Conservation (phyloP, 441 rosid genomes). For the Gossypium davidsonii region DNA sequence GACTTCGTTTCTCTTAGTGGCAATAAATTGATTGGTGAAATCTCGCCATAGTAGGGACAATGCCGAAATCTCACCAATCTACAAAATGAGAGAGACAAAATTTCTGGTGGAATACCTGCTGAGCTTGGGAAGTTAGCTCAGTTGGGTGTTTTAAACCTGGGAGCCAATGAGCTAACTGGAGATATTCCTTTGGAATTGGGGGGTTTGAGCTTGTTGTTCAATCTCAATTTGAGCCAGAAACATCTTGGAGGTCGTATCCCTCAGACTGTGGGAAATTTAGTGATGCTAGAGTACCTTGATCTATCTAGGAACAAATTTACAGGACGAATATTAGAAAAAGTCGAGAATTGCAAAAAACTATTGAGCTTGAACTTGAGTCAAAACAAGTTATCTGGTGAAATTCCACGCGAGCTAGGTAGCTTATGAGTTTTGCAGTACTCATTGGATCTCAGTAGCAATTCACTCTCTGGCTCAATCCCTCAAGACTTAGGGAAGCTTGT, state of each 20-base stretch:
- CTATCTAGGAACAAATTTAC: constrained; percentile 34
- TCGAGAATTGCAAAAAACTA: constrained; percentile 31
- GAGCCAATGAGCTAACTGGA: constrained; percentile 40
- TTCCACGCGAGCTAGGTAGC: constrained; percentile 37
- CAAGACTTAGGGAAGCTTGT: constrained; percentile 33
- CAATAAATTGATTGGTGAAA: too few relatives aligned
- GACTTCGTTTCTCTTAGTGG: too few relatives aligned
- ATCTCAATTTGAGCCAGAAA: constrained; percentile 44
- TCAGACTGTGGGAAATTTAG: constrained; percentile 5
- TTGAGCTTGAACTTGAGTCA: constrained; percentile 44
- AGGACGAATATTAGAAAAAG: constrained; percentile 33
- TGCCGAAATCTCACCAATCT: too few relatives aligned
- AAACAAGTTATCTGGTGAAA: constrained; percentile 39
- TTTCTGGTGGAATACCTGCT: constrained; percentile 10
- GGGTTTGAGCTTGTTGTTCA: neutral
- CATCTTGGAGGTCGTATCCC: constrained; percentile 38
- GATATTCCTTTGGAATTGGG: neutral
- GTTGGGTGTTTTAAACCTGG: constrained; percentile 31
- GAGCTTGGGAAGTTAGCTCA: constrained; percentile 36
- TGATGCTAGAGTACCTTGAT: neutral
- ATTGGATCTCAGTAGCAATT: constrained; percentile 55
- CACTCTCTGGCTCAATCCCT: constrained; percentile 44
- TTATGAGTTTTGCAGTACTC: constrained; percentile 18
- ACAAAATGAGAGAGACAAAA: too few relatives aligned
- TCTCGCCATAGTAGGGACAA: too few relatives aligned